phyloP scores from a whole-genome alignment of 306 rosid species.

The Dicorynia guianensis region DNA sequence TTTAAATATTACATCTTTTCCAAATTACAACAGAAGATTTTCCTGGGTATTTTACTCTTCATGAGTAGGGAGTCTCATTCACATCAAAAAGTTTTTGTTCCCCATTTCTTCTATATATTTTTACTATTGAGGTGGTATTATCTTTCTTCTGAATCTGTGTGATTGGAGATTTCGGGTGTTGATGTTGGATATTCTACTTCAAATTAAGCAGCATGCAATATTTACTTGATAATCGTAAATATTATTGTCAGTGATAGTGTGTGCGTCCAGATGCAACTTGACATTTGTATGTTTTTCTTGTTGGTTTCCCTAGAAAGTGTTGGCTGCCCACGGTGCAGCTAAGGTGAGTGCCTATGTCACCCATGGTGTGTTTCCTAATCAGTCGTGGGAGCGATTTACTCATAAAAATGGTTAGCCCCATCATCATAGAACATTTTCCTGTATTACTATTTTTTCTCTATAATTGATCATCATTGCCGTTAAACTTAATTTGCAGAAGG shows the following conservation, averaged over 20 bases:
- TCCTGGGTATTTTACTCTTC: no score
- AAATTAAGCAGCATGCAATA: background rate
- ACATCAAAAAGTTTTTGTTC: no score
- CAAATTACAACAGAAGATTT: no score
- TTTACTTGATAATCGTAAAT: background rate
- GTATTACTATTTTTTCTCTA: background rate
- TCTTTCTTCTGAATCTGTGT: background rate
- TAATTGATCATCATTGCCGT: slow-evolving; percentile 19
- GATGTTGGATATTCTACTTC: background rate
- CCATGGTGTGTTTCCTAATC: slow-evolving; percentile 90
- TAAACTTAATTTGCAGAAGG: slow-evolving; percentile 47
- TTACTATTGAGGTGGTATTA: background rate
- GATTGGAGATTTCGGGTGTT: slow-evolving; percentile 20
- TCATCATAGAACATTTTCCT: background rate
- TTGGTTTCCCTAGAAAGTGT: slow-evolving; percentile 69
- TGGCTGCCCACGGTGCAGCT: slow-evolving; percentile 87
- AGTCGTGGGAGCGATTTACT: slow-evolving; percentile 79
- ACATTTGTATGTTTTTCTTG: slow-evolving; percentile 21
- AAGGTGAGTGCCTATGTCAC: slow-evolving; percentile 94
- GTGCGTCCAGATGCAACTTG: slow-evolving; percentile 16
- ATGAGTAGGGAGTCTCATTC: background rate
- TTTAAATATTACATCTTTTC: no score
- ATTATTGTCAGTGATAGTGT: background rate
- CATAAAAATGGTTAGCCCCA: slow-evolving; percentile 68
- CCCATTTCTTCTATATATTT: background rate